Evolutionary conservation across 257 asterid species (phyloP), one percentile per base, ranked within the genome.

Genomic region (Nemophila menziesii): DNA sequence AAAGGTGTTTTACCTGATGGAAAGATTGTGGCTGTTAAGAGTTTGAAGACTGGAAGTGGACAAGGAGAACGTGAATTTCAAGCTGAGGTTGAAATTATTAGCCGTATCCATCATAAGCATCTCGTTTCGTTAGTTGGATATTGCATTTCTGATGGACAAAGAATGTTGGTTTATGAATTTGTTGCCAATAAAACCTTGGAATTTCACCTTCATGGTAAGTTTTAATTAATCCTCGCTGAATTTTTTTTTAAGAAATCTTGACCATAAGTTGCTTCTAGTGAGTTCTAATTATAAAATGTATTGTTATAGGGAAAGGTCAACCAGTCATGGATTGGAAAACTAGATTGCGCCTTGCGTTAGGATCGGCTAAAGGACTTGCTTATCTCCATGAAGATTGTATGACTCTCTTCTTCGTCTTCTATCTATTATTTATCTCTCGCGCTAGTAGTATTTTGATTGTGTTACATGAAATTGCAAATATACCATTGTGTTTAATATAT

Each of bases 51-150:
- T 2, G 97, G 95, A 11, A 83, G 97, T 33, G 97, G 97, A 4
- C 97, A 87, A 48, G 95, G 97, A 1, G 97, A 87, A 47, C 56
- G 97, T 6, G 97, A 87, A 43, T 87, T 87, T 52, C 95, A 80
- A 52, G 97, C 95, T 11, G 97, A 87, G 75, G 97, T 87, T 4
- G 97, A 83, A 22, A 87, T 83, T 58, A 87, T 87, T 60, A 87
- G 93, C 59, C 90, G 97, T 9, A 94, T 83, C 39, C 97, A 87
- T 52, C 97, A 87, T 57, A 92, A 93, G 11, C 95, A 87, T 51
- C 93, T 87, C 14, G 97, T 87, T 12, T 80, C 95, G 17, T 95
- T 87, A 22, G 95, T 87, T 17, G 97, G 97, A 8, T 87, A 83
- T 57, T 87, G 92, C 69, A 87, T 87, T 56, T 68, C 74, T 12